Evolutionary conservation across 805 yeast genomes (phyloP).

Genomic region (Suhomyces sp.): DNA sequence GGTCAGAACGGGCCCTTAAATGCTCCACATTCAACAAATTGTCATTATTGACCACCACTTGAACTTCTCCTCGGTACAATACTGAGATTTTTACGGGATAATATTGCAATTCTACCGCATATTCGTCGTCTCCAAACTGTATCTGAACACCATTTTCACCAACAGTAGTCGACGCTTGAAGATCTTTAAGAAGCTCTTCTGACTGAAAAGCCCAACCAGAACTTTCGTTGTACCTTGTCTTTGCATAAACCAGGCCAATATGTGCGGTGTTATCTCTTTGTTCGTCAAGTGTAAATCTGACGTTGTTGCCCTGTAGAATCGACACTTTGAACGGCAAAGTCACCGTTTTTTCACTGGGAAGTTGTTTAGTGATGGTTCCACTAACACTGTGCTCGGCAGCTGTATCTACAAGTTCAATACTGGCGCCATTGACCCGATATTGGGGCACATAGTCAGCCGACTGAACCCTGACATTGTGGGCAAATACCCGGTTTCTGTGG

Average conservation of each 20-base stretch:
- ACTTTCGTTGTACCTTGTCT: conserved; percentile 59
- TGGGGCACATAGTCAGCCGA: conserved; percentile 12
- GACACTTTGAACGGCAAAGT: conserved; percentile 58
- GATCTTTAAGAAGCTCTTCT: neutral
- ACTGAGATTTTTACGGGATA: conserved; percentile 53
- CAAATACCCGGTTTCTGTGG: conserved; percentile 69
- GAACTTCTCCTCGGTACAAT: conserved; percentile 41
- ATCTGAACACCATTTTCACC: neutral
- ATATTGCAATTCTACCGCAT: conserved; percentile 30
- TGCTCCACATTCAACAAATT: conserved; percentile 82
- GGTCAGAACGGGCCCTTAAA: conserved; percentile 45
- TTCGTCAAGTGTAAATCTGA: conserved; percentile 71
- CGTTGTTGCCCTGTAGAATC: conserved; percentile 52
- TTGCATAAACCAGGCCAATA: conserved; percentile 12
- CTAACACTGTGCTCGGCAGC: conserved; percentile 28
- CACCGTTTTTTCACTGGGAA: conserved; percentile 15
- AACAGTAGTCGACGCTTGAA: neutral
- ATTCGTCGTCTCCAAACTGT: neutral
- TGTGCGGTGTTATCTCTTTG: conserved; percentile 24
- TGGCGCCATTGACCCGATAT: conserved; percentile 23
- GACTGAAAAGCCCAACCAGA: conserved; percentile 54
- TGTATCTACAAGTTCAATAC: conserved; percentile 11
- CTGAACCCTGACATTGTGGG: conserved; percentile 24
- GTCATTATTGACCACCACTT: conserved; percentile 64
- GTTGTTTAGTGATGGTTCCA: conserved; percentile 47